phyloP scores from a whole-genome alignment of 805 yeast species.

The Scheffersomyces spartinae region DNA sequence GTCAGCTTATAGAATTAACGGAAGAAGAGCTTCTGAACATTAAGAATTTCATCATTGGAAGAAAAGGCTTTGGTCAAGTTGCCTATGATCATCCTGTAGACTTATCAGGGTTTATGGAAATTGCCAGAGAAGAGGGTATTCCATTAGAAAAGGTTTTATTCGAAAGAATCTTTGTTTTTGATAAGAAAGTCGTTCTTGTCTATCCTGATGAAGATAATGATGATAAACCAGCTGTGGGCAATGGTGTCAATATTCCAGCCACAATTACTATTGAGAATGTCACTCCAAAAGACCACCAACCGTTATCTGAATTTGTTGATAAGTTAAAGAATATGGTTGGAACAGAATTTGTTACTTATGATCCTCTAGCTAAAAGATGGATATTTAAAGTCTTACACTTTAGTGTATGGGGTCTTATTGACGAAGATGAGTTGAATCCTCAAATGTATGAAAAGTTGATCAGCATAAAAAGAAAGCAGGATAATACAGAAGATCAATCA shows the following conservation, averaged over 20 bases:
- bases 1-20: conserved; percentile 32
- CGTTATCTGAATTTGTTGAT: conserved; percentile 8
- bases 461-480: conserved; percentile 21
- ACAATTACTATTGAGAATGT: conserved; percentile 55
- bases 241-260: conserved; percentile 69
- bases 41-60: conserved; percentile 56
- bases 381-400: conserved; percentile 82
- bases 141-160: conserved; percentile 33
- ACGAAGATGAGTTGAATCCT: conserved; percentile 56
- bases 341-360: conserved; percentile 72
- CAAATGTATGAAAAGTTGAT: conserved; percentile 35
- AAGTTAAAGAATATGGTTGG: conserved; percentile 38
- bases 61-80: conserved; percentile 57
- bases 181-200: conserved; percentile 43
- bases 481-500: conserved; percentile 32
- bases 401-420: conserved; percentile 85
- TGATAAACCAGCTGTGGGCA: conserved; percentile 48
- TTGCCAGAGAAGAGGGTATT: conserved; percentile 18
- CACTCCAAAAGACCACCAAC: conserved; percentile 12
- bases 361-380: conserved; percentile 66
- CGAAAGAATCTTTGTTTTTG: conserved; percentile 26
- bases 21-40: conserved; percentile 40
- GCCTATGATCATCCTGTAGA: conserved; percentile 63
- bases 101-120: conserved; percentile 37
- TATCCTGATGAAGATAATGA: conserved; percentile 45